Evolutionary conservation across 352 stramenopile genomes (phyloP).

Genomic region (Phytophthora lateralis): DNA sequence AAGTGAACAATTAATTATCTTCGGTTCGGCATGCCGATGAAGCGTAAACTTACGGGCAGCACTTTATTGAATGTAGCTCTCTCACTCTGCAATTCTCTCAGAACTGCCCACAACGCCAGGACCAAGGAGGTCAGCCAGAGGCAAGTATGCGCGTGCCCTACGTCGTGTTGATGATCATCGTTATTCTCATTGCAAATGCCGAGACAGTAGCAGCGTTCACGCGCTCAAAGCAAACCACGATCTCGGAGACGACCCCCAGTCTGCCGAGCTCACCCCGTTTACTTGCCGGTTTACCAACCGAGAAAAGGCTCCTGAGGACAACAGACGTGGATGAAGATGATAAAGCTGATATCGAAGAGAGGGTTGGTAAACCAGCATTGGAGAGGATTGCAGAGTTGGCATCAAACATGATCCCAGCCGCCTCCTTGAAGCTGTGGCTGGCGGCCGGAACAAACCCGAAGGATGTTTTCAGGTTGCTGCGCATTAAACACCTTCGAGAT

Average conservation of each 20-base stretch:
- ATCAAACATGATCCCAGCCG: background rate
- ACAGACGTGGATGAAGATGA: background rate
- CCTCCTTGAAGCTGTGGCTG: background rate
- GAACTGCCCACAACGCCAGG: background rate
- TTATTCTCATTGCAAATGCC: background rate
- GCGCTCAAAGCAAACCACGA: background rate
- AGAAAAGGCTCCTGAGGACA: background rate
- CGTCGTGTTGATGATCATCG: background rate
- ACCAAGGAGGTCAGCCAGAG: background rate
- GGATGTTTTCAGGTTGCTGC: constrained; percentile 6
- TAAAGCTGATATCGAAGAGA: background rate
- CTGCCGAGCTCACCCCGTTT: background rate
- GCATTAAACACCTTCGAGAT: constrained; percentile 1
- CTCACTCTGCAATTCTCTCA: background rate
- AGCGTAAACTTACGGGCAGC: too few relatives aligned
- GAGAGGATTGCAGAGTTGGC: background rate
- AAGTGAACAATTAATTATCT: too few relatives aligned
- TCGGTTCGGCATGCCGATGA: too few relatives aligned
- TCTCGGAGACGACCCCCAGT: background rate
- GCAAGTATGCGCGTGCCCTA: background rate
- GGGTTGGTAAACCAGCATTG: background rate
- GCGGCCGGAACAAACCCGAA: constrained; percentile 1
- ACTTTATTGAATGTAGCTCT: background rate
- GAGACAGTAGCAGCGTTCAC: too few relatives aligned
- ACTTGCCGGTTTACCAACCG: background rate